phyloP scores from a whole-genome alignment of 106 monocot genomes.

The Alisma plantagoaquatica region DNA sequence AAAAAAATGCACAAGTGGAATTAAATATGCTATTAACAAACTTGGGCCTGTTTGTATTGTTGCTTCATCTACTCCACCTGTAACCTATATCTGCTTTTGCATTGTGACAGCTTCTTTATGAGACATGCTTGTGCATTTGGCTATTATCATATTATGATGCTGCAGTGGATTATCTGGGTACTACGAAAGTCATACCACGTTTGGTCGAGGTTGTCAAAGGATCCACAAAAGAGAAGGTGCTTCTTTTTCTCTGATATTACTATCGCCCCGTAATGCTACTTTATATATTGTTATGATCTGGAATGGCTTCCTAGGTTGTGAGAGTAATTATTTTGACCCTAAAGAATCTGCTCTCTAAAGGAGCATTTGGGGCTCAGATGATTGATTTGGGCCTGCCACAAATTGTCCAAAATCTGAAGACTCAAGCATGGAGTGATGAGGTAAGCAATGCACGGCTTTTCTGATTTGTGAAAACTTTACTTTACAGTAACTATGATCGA shows the following conservation, averaged over 20 bases:
- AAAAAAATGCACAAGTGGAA: no score
- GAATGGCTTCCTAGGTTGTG: slow-evolving; percentile 56
- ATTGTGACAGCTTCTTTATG: slow-evolving; percentile 82
- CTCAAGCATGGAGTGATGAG: slow-evolving; percentile 99
- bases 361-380: slow-evolving; percentile 90
- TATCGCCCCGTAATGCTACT: not conserved
- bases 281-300: no score
- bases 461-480: no score
- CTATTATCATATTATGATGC: slow-evolving; percentile 90
- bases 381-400: slow-evolving; percentile 89
- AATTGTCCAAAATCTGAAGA: slow-evolving; percentile 78
- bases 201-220: slow-evolving; percentile 87
- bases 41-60: no score
- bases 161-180: slow-evolving; percentile 75
- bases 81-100: not conserved
- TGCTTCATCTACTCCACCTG: no score
- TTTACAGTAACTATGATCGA: no score
- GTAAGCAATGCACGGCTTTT: slow-evolving; percentile 21
- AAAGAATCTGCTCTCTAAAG: slow-evolving; percentile 68
- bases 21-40: no score
- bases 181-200: slow-evolving; percentile 68
- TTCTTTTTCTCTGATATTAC: not conserved
- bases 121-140: slow-evolving; percentile 96
- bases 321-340: slow-evolving; percentile 87
- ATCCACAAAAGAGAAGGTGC: slow-evolving; percentile 94